Evolutionary conservation across 768 basidiomycete genomes (phyloP).

Genomic region (Auricularia sp.): DNA sequence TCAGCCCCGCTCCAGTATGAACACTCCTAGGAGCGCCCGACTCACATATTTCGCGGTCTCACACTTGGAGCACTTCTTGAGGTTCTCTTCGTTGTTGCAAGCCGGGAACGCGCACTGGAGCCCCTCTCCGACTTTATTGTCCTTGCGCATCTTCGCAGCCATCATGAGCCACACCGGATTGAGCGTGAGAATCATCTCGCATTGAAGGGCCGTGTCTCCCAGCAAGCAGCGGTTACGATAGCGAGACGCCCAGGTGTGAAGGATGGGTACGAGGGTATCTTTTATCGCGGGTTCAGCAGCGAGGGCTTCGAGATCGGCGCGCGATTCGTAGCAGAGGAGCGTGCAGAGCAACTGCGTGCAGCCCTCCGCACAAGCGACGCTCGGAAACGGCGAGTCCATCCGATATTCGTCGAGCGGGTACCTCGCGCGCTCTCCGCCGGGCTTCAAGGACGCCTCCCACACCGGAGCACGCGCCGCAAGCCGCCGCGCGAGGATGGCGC

Average conservation of each 20-base stretch:
- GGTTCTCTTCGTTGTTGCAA: neutral
- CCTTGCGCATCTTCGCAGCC: neutral
- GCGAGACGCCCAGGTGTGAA: neutral
- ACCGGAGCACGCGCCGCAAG: neutral
- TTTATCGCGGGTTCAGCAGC: neutral
- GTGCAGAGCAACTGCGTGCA: neutral
- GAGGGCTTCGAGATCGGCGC: neutral
- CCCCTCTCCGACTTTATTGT: neutral
- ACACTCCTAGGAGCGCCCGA: neutral
- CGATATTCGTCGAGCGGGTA: neutral
- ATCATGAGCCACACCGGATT: neutral
- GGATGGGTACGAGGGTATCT: neutral
- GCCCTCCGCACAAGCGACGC: neutral
- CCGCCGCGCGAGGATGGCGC: neutral
- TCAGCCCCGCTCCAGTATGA: no score
- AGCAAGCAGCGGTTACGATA: neutral
- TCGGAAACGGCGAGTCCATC: neutral
- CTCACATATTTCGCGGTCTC: neutral
- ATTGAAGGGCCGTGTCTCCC: neutral
- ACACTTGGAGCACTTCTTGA: neutral
- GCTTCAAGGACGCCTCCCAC: neutral
- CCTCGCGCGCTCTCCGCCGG: neutral
- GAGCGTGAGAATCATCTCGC: neutral
- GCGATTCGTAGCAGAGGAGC: neutral
- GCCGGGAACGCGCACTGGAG: neutral